Base-by-base conservation (phyloP, 495 filamentous ascomycete genomes). In the Cenococcum geophilum region DNA sequence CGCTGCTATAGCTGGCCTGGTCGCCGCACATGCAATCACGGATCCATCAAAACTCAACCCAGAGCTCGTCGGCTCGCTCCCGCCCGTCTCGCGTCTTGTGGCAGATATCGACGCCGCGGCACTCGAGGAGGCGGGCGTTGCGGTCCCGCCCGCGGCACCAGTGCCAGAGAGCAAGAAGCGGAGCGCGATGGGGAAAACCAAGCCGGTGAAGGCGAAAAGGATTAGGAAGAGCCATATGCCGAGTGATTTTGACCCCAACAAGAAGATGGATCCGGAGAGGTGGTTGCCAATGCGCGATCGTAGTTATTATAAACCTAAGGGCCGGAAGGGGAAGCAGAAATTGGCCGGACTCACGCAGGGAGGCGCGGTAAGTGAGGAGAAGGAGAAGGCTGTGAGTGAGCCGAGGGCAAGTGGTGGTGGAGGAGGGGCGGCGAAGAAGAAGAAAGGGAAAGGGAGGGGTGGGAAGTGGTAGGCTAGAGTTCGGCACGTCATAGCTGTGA, bases 281-380 rank as follows among this genome's bases (percentile, higher is more conserved):
- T 99, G 93, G 93, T 74, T 97, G 60, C 92, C 93, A 22, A 76
- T 97, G 59, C 81, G 86, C 52, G 93, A 99, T 69, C 80, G 93
- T 16, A 95, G 88, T 63, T 86, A 82, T 47, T 99, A 96, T 75
- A 76, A 86, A 53, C 92, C 92, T 14, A 95, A 95, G 76, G 91
- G 91, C 11, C 86, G 85, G 72, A 97, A 95, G 79, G 89, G 89
- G 11, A 92, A 89, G 79, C 89, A 87, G 77, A 85, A 83, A 70
- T 84, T 81, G 16, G 82, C 80, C 25, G 88, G 87, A 47, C 76
- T 86, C 34, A 96, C 89, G 11, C 93, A 98, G 76, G 93, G 93
- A 23, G 68, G 68, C 0, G 16, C 57, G 5, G 68, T 67, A 18
- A 61, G 22, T 8, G 68, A 71, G 60, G 68, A 70, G 58, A 70